These are phyloP conservation scores for Gaertneriomyces sp. DNA, from an alignment of 192 early-diverging fungal genomes.

Conservation along the genomic window DNA sequence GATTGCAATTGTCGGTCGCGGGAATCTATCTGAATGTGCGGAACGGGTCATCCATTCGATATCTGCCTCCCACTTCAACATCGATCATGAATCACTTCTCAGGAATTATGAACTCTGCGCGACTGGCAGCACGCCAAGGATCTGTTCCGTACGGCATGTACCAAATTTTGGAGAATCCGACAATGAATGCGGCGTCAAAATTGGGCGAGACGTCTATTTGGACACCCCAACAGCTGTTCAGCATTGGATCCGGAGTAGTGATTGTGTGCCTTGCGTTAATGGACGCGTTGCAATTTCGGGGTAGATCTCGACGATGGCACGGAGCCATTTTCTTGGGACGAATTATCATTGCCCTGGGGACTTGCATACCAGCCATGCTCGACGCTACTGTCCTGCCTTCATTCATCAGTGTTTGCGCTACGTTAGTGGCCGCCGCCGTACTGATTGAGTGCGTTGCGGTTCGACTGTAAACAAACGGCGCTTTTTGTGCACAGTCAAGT, in stretches of 20 bases:
- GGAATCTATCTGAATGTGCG: conserved; percentile 5
- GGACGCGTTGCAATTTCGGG: background rate
- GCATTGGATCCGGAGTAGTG: conserved; percentile 6
- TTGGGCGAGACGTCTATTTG: background rate
- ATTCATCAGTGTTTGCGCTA: too few species aligned
- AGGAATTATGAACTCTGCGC: background rate
- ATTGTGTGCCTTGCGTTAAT: conserved; percentile 9
- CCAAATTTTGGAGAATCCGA: conserved; percentile 6
- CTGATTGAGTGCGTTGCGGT: too few species aligned
- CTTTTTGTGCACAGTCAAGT: too few species aligned
- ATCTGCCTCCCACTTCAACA: conserved; percentile 11
- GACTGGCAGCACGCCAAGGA: background rate
- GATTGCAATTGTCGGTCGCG: background rate
- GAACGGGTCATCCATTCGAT: conserved; percentile 1
- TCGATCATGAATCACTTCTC: conserved; percentile 5
- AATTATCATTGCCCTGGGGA: background rate
- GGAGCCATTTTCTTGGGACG: background rate
- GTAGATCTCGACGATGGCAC: background rate
- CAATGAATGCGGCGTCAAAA: conserved; percentile 1
- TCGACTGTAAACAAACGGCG: too few species aligned
- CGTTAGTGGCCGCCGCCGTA: too few species aligned
- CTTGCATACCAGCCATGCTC: background rate
- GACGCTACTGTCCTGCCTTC: background rate
- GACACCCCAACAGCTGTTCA: conserved; percentile 9
- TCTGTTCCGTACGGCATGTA: conserved; percentile 8